Evolutionary conservation across 768 basidiomycete genomes (phyloP), one percentile per base, ranked within the genome.

Genomic region (Crucibulum laeve): DNA sequence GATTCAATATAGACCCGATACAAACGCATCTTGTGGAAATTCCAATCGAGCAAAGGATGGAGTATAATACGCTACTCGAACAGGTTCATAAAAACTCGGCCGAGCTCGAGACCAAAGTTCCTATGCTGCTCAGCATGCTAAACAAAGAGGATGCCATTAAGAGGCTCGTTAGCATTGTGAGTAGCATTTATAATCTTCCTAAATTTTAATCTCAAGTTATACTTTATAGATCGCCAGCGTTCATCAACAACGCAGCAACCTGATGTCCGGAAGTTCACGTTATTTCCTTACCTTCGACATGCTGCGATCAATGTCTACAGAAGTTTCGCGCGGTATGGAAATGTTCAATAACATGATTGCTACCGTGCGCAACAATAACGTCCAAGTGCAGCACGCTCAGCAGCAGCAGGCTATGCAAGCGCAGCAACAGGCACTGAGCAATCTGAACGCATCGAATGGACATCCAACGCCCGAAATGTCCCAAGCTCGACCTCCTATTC

Each of bases 141-240:
- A 75, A 72, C 54, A 65, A 64, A 30, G 76, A 79, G 10, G 75
- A 74, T 0, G 30, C 62, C 34, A 64, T 84, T 39, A 73, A 67
- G 55, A 77, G 64, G 58, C 57, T 77, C 23, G 64, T 82, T 25
- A 57, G 66, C 10, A 80, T 83, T 42, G 85, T 86, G 52, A 46
- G 82, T 64, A 39, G 21, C 33, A 6, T 46, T 24, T 17, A 42
- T 37, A 44, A 10, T 35, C 5, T 44, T 8, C 21, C 26, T 18
- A 4, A 17, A 14, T 37, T n/a, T 25, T 40, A 36, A 18, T 25
- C 39, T 44, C 52, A 35, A 40, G 44, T 45, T 26, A 43, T 38
- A 4, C 26, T 23, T 44, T 44, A 25, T 45, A 77, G 79, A 69
- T 71, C 24, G 51, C 67, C 42, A 69, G 70, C 13, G 71, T 76